Percentiles rank a stretch among this genome's conserved stretches.
These are phyloP conservation scores for Cenchrus purpureus DNA, from an alignment of 176 grass and related monocot genomes.

Conservation along the genomic window DNA sequence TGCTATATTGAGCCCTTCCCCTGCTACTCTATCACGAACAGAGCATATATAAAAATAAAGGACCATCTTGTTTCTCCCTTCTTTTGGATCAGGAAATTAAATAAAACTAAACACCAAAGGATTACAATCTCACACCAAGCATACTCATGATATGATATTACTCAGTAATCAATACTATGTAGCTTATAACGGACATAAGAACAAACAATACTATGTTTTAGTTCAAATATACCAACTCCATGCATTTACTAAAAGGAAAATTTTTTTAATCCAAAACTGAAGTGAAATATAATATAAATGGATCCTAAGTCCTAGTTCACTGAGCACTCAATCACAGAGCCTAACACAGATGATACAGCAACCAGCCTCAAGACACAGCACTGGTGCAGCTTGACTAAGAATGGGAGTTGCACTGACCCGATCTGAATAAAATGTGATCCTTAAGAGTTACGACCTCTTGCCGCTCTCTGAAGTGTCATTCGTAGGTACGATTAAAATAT, in stretches of 20 bases:
- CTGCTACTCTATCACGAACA: not conserved
- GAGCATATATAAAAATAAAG: not conserved
- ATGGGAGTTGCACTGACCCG: not conserved
- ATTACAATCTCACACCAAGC: not conserved
- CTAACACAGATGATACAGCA: not conserved
- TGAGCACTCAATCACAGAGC: not conserved
- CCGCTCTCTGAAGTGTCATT: not conserved
- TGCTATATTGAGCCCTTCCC: not conserved
- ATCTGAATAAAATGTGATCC: not conserved
- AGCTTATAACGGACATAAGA: not conserved
- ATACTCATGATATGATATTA: not conserved
- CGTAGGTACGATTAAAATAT: not conserved
- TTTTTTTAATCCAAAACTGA: not conserved
- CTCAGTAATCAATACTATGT: not conserved
- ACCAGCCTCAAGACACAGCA: not conserved
- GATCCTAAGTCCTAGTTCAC: not conserved
- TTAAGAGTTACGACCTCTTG: not conserved
- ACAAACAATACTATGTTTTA: not conserved
- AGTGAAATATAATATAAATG: not conserved
- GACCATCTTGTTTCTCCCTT: not conserved
- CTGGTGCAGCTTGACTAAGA: not conserved
- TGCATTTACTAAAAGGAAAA: not conserved
- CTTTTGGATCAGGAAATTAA: not conserved
- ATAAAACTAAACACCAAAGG: not conserved
- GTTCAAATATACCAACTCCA: not conserved